Percentiles rank a stretch among this genome's conserved stretches.
Conservation (phyloP, 2,329 filamentous ascomycete genomes). For the Aspergillus novofumigatus region DNA sequence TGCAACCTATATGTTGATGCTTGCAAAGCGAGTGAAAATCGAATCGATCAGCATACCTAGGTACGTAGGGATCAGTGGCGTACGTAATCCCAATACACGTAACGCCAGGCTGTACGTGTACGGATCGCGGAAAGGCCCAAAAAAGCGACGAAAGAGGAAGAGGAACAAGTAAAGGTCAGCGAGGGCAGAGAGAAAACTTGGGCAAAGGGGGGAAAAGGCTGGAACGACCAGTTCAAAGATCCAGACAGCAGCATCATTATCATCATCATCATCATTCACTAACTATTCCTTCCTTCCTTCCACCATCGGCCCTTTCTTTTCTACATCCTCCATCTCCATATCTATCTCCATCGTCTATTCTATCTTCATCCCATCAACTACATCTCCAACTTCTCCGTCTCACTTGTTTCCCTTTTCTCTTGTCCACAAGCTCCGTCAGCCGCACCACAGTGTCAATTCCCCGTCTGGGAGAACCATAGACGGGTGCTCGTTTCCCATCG, state of each 20-base stretch:
- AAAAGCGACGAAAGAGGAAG: conserved; percentile 4
- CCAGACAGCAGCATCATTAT: conserved; percentile 7
- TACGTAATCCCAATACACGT: conserved; percentile 11
- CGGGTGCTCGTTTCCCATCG: not conserved
- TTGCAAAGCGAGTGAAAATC: not conserved
- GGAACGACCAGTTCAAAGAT: conserved; percentile 6
- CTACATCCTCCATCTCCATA: not conserved
- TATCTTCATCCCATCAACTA: conserved; percentile 2
- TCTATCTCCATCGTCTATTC: conserved; percentile 1
- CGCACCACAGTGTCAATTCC: not conserved
- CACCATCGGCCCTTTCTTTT: not conserved
- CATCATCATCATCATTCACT: conserved; percentile 2
- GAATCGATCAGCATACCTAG: too few relatives aligned
- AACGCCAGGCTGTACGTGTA: conserved; percentile 3
- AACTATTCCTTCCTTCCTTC: not conserved
- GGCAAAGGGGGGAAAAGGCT: conserved; percentile 11
- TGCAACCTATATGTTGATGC: not conserved
- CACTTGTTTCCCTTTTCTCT: conserved; percentile 2
- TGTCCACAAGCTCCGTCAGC: not conserved
- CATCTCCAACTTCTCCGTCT: conserved; percentile 2
- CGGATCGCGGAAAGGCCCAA: conserved; percentile 7
- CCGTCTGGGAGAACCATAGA: not conserved
- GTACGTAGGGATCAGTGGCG: not conserved
- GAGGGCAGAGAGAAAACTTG: conserved; percentile 7
- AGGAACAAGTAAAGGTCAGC: conserved; percentile 3